Evolutionary conservation across 2,329 filamentous ascomycete species (phyloP).

Genomic region (Cladosporium sp.): DNA sequence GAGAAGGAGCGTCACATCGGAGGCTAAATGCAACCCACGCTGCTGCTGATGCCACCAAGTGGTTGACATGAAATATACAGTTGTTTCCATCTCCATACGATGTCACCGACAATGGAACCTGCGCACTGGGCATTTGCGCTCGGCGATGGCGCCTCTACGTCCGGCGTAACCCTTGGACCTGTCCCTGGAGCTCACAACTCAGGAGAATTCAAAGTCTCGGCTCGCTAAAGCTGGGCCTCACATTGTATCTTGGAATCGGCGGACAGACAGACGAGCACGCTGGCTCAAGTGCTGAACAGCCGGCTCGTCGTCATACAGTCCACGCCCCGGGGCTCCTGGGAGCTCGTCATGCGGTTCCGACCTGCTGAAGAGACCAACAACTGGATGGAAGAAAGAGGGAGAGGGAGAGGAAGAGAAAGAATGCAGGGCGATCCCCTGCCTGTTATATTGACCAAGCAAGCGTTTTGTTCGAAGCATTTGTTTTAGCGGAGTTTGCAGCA

Average conservation of each 20-base stretch:
- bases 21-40: not conserved
- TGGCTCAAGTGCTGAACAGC: constrained; percentile 17
- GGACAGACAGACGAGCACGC: not conserved
- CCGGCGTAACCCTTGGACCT: not conserved
- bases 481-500: not conserved
- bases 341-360: not conserved
- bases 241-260: not conserved
- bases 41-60: not conserved
- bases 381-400: not conserved
- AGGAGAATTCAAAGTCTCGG: not conserved
- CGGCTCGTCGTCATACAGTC: not conserved
- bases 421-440: not conserved
- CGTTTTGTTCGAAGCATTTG: not conserved
- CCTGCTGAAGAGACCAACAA: not conserved
- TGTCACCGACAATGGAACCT: not conserved
- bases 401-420: not conserved
- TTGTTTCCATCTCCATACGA: not conserved
- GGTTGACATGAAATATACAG: not conserved
- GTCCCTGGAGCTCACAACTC: not conserved
- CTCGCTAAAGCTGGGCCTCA: not conserved
- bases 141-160: not conserved
- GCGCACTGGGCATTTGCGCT: not conserved
- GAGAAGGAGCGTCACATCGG: constrained; percentile 67
- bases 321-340: not conserved
- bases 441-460: not conserved